Evolutionary conservation across 176 grass and related monocot genomes (phyloP).

Genomic region (Luzula sylvatica): DNA sequence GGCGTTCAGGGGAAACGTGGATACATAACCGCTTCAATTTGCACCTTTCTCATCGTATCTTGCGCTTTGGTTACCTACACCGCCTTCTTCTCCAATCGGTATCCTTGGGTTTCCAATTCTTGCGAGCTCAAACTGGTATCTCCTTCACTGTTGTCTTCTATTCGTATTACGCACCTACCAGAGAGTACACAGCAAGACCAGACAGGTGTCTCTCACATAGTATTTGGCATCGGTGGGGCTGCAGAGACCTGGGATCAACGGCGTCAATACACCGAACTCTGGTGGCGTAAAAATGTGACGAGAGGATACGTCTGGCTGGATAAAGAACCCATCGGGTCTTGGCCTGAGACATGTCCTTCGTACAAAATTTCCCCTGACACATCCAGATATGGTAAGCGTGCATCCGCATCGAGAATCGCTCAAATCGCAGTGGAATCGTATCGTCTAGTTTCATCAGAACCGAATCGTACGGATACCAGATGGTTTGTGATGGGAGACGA

Average conservation of each 20-base stretch:
- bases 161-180: background rate
- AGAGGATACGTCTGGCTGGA: conserved; percentile 92
- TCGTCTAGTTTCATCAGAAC: conserved; percentile 18
- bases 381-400: conserved; percentile 63
- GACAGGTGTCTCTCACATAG: conserved; percentile 15
- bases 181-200: background rate
- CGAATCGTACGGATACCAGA: conserved; percentile 16
- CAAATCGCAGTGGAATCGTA: conserved; percentile 67
- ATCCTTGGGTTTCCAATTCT: background rate
- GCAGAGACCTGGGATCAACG: conserved; percentile 17
- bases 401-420: conserved; percentile 66
- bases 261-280: conserved; percentile 14
- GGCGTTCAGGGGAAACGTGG: background rate
- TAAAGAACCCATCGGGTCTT: conserved; percentile 26
- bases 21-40: background rate
- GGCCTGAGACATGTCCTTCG: conserved; percentile 51
- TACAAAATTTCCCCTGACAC: conserved; percentile 57
- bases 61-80: background rate
- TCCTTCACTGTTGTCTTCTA: background rate
- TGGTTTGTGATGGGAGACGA: conserved; percentile 99
- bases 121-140: background rate
- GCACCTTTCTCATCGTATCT: background rate
- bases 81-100: conserved; percentile 11
- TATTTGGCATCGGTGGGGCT: conserved; percentile 19
- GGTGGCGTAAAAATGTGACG: conserved; percentile 29